A percentile compares a stretch with the other conserved stretches of the same genome.
Conservation (phyloP, 306 rosid genomes). For the Glycine soja region DNA sequence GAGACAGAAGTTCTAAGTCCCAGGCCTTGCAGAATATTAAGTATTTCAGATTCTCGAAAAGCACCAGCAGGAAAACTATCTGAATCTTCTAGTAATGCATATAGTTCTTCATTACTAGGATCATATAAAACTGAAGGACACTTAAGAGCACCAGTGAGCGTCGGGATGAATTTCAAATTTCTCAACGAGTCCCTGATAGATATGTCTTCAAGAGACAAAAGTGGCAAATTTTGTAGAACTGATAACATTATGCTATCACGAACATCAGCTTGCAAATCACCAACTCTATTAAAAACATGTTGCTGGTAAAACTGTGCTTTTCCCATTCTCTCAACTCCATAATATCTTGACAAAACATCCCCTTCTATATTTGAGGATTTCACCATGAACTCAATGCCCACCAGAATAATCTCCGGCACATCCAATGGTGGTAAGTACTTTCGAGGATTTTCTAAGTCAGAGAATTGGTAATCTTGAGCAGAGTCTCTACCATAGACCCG, state of each 20-base stretch:
- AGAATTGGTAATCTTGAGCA: constrained; percentile 63
- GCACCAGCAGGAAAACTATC: constrained; percentile 82
- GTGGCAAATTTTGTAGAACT: constrained; percentile 78
- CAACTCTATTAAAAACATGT: constrained; percentile 69
- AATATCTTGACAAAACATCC: constrained; percentile 78
- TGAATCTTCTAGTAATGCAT: constrained; percentile 78
- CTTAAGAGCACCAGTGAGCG: constrained; percentile 67
- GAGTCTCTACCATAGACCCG: constrained; percentile 70
- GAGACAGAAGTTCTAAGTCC: constrained; percentile 92
- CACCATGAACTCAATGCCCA: constrained; percentile 78
- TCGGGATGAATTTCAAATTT: constrained; percentile 78
- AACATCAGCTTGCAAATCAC: constrained; percentile 78
- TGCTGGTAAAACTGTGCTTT: constrained; percentile 75
- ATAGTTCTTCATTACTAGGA: constrained; percentile 86
- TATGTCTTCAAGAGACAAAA: constrained; percentile 75
- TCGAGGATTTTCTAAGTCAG: constrained; percentile 76
- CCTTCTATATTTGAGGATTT: constrained; percentile 68
- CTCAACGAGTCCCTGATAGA: constrained; percentile 75
- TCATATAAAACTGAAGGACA: constrained; percentile 83
- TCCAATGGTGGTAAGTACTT: constrained; percentile 85
- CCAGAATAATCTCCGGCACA: constrained; percentile 77
- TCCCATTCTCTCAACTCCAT: constrained; percentile 88
- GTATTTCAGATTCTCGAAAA: constrained; percentile 70
- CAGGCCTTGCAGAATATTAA: constrained; percentile 81
- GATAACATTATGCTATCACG: constrained; percentile 86